Evolutionary conservation across 2,329 filamentous ascomycete species (phyloP).

Genomic region (Neurospora sp.): DNA sequence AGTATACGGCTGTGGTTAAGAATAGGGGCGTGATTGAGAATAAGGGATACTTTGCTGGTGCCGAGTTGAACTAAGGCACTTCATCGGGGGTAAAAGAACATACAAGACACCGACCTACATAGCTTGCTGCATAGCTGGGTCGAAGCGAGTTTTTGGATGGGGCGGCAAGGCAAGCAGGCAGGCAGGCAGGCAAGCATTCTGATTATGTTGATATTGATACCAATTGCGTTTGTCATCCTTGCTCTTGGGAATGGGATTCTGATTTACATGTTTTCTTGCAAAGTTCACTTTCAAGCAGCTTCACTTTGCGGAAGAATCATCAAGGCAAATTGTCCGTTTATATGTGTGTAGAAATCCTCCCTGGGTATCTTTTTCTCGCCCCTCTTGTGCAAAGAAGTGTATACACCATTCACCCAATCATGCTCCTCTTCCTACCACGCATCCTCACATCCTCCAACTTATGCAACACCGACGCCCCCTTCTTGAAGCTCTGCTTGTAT

Average conservation of each 20-base stretch:
- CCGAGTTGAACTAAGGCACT: constrained; percentile 46
- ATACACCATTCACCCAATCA: constrained; percentile 62
- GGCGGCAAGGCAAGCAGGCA: neutral
- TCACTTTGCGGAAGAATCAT: neutral
- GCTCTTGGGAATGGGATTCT: neutral
- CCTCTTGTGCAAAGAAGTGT: neutral
- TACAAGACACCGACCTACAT: neutral
- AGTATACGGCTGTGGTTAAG: constrained; percentile 92
- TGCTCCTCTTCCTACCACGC: constrained; percentile 91
- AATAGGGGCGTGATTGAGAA: constrained; percentile 95
- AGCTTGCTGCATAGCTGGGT: neutral
- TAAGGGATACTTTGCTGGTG: constrained; percentile 92
- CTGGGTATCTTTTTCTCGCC: neutral
- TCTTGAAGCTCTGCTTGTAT: constrained; percentile 68
- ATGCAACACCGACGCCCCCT: constrained; percentile 63
- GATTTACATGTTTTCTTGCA: neutral
- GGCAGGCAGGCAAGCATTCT: neutral
- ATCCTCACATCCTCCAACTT: constrained; percentile 86
- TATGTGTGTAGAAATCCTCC: neutral
- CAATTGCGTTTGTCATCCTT: neutral
- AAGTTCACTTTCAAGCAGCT: neutral
- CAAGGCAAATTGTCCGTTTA: neutral
- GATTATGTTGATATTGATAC: constrained; percentile 1
- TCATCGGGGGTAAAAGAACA: neutral
- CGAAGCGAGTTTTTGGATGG: constrained; percentile 4